A percentile compares a stretch with the other conserved stretches of the same genome.
Evolutionary conservation across 139 green algal species (phyloP).

Genomic region (Trebouxia sp.): DNA sequence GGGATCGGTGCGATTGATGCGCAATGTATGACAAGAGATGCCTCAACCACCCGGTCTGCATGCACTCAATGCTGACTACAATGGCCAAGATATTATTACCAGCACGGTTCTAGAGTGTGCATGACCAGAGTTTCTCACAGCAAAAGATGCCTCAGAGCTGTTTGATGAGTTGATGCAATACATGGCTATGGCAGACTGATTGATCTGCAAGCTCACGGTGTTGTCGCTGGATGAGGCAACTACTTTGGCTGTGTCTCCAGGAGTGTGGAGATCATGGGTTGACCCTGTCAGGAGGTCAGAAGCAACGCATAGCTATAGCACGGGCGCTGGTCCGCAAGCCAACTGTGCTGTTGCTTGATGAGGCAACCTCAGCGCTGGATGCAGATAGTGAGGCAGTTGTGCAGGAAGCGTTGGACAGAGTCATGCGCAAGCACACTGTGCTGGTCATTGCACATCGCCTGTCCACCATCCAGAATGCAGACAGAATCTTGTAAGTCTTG

Average conservation of each 20-base stretch:
- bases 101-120: too few species aligned
- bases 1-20: too few species aligned
- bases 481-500: conserved; percentile 72
- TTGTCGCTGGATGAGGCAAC: background rate
- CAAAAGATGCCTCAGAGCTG: too few species aligned
- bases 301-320: conserved; percentile 92
- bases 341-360: conserved; percentile 92
- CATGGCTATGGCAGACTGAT: too few species aligned
- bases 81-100: too few species aligned
- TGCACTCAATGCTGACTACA: too few species aligned
- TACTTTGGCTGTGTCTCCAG: conserved; percentile 15
- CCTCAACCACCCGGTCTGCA: too few species aligned
- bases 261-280: conserved; percentile 82
- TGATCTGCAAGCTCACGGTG: too few species aligned
- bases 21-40: too few species aligned
- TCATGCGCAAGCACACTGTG: conserved; percentile 84
- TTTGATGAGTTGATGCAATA: too few species aligned
- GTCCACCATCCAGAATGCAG: conserved; percentile 74
- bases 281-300: conserved; percentile 82
- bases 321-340: conserved; percentile 76
- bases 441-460: conserved; percentile 90
- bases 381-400: conserved; percentile 78
- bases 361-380: conserved; percentile 82
- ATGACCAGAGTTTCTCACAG: too few species aligned
- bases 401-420: conserved; percentile 86